Percentiles rank a stretch among this genome's conserved stretches.
These are phyloP conservation scores for Paecilomyces sp. DNA, from an alignment of 2,329 filamentous ascomycete species.

Conservation along the genomic window DNA sequence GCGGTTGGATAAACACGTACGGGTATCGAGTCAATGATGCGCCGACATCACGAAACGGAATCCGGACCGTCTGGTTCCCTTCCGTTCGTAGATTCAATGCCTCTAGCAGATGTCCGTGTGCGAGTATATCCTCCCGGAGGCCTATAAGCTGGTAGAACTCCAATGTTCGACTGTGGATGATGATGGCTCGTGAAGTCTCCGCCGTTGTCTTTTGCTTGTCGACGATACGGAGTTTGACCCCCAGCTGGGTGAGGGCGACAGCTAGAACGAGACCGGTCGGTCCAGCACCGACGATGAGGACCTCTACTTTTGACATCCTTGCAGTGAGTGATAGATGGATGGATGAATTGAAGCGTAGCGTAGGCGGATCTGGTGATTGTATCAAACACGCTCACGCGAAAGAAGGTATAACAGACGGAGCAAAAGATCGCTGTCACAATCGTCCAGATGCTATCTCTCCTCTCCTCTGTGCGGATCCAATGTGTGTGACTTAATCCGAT, in stretches of 20 bases:
- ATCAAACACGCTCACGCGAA: background rate
- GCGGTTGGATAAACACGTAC: slow-evolving; percentile 18
- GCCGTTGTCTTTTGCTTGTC: slow-evolving; percentile 35
- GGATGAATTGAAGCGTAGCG: background rate
- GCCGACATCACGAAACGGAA: slow-evolving; percentile 17
- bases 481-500: background rate
- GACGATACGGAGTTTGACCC: slow-evolving; percentile 42
- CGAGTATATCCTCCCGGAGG: slow-evolving; percentile 29
- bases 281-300: slow-evolving; percentile 42
- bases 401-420: too few species aligned
- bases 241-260: slow-evolving; percentile 40
- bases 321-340: background rate
- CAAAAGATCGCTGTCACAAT: too few species aligned
- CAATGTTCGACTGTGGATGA: slow-evolving; percentile 43
- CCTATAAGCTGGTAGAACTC: slow-evolving; percentile 45
- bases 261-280: slow-evolving; percentile 40
- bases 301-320: slow-evolving; percentile 7
- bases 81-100: slow-evolving; percentile 32
- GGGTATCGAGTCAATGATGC: slow-evolving; percentile 22
- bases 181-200: slow-evolving; percentile 31
- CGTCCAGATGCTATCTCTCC: background rate
- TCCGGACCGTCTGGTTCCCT: slow-evolving; percentile 13
- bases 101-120: slow-evolving; percentile 28
- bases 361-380: background rate
- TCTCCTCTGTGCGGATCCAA: background rate